A percentile compares a stretch with the other conserved stretches of the same genome.
Evolutionary conservation across 2,329 filamentous ascomycete genomes (phyloP).

Genomic region (Zasmidium angulare): DNA sequence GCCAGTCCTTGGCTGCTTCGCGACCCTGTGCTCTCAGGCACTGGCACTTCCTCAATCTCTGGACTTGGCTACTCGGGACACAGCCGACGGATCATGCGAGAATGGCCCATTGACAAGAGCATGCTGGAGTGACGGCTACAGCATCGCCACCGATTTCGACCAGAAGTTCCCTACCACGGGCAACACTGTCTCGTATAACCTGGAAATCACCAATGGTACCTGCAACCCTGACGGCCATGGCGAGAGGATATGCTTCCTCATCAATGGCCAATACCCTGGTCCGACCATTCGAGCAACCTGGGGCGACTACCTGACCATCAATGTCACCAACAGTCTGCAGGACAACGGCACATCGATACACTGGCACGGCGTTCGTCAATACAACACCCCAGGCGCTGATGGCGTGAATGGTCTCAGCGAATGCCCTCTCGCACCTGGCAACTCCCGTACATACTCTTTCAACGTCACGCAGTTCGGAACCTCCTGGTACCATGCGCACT

Average conservation of each 20-base stretch:
- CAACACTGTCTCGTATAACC: constrained; percentile 35
- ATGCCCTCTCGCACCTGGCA: constrained; percentile 21
- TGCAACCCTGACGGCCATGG: constrained; percentile 39
- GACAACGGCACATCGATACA: constrained; percentile 41
- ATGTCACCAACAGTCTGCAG: neutral
- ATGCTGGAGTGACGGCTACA: constrained; percentile 46
- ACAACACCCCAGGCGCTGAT: constrained; percentile 36
- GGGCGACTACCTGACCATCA: neutral
- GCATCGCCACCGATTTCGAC: constrained; percentile 47
- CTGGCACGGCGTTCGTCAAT: constrained; percentile 42
- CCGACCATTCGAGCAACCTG: neutral
- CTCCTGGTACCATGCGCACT: constrained; percentile 58
- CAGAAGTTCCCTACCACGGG: constrained; percentile 42
- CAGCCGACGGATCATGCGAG: neutral
- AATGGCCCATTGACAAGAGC: constrained; percentile 40
- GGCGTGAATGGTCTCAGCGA: constrained; percentile 22
- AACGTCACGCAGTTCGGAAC: constrained; percentile 48
- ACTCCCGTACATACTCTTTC: constrained; percentile 18
- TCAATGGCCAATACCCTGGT: constrained; percentile 2
- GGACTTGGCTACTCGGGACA: neutral
- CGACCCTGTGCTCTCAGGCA: neutral
- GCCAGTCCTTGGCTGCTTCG: neutral
- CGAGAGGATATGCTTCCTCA: constrained; percentile 41
- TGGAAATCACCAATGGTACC: constrained; percentile 36
- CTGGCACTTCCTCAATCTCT: neutral